Evolutionary conservation across 495 filamentous ascomycete species (phyloP), one percentile per base, ranked within the genome.

Genomic region (Podospora bellae-mahoneyi): DNA sequence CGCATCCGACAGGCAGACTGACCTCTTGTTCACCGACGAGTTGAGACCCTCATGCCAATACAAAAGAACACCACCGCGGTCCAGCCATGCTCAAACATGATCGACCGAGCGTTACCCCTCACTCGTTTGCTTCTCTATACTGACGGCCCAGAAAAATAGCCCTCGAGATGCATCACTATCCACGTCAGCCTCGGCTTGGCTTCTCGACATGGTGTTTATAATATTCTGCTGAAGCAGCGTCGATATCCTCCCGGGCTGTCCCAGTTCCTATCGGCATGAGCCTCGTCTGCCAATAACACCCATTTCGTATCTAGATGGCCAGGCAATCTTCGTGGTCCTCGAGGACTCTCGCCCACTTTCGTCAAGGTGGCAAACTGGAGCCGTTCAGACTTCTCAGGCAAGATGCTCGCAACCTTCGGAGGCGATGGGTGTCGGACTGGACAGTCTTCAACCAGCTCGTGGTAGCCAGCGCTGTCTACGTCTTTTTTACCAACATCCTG

Each of bases 401-500:
- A 64, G 89, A 92, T 76, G 69, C 87, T 19, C 58, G 76, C 3
- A 88, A 88, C 58, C 71, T 90, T 18, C 80, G 83, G 15, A 70
- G 73, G 9, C 79, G 87, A 69, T 91, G 87, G 77, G 64, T 83
- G 2, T 90, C 87, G 2, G 90, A 91, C 75, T 91, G 89, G 89
- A 83, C 76, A 1, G 71, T 82, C 16, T 91, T 92, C 78, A 91
- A 91, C 71, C 89, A 92, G 71, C 77, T 90, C 64, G 78, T 92
- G 13, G 80, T 92, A 68, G 90, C 90, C 13, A 89, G 86, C 59
- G 88, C 90, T 2, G 87, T 92, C 19, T 91, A 89, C 77, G 84
- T 92, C 26, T 92, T 91, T 76, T 92, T 92, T 69, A 91, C 88
- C 18, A 92, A 92, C 75, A 78, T 92, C 0, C 79, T 92, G 4